Percentiles rank a stretch among this genome's conserved stretches.
These are phyloP conservation scores for Penicillium frequentans DNA, from an alignment of 2,329 filamentous ascomycete genomes.

Conservation along the genomic window DNA sequence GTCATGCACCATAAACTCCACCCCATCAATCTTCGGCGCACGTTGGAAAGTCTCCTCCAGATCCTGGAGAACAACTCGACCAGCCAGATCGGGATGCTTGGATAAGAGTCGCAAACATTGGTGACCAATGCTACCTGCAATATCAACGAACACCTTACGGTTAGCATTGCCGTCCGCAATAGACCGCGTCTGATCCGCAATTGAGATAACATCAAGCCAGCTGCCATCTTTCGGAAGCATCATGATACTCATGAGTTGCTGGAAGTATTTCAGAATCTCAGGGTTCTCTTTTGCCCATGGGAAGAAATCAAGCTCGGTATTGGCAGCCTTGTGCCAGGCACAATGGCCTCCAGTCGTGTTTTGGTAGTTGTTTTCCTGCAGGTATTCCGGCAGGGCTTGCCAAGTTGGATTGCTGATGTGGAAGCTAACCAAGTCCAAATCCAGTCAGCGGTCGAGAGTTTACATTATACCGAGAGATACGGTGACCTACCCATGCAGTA, in stretches of 20 bases:
- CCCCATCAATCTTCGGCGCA: conserved; percentile 17
- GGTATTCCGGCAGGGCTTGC: conserved; percentile 21
- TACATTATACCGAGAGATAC: not conserved
- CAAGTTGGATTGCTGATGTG: conserved; percentile 6
- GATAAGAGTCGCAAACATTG: conserved; percentile 28
- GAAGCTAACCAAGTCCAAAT: not conserved
- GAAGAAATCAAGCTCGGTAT: conserved; percentile 24
- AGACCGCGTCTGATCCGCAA: not conserved
- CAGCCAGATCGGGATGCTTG: conserved; percentile 8
- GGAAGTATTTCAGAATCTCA: conserved; percentile 12
- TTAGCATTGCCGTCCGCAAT: not conserved
- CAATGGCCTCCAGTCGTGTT: conserved; percentile 12
- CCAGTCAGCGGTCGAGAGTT: not conserved
- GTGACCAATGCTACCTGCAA: conserved; percentile 42
- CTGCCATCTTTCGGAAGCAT: not conserved
- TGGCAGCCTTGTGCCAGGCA: conserved; percentile 23
- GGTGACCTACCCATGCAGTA: not conserved
- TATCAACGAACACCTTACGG: conserved; percentile 36
- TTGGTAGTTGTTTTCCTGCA: conserved; percentile 22
- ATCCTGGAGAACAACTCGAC: conserved; percentile 23
- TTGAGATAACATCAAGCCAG: not conserved
- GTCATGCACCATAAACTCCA: conserved; percentile 23
- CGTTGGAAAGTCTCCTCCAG: not conserved
- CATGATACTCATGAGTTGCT: conserved; percentile 16
- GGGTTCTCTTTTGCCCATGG: conserved; percentile 21